These are phyloP conservation scores for Detonula confervacea DNA, from an alignment of 352 stramenopile genomes.

Conservation along the genomic window DNA sequence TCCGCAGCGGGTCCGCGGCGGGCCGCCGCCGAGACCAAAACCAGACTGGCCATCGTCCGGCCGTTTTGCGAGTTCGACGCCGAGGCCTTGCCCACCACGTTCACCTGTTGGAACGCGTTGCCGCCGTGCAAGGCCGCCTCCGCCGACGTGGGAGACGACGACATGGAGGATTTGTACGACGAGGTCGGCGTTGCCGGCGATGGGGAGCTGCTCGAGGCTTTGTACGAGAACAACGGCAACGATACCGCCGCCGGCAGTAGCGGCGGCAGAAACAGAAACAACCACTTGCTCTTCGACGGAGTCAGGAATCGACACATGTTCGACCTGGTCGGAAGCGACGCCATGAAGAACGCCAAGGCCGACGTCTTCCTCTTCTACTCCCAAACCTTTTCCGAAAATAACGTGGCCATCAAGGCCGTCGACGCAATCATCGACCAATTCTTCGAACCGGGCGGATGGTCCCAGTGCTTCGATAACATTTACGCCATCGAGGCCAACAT, in stretches of 20 bases:
- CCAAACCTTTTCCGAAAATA: conserved; percentile 66
- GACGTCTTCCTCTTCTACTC: conserved; percentile 79
- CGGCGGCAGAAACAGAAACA: no score
- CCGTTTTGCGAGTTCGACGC: conserved; percentile 76
- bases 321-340: conserved; percentile 36
- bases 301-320: conserved; percentile 32
- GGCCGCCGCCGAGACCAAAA: neutral
- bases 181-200: conserved; percentile 29
- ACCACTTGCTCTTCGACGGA: no score
- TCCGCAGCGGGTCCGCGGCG: no score
- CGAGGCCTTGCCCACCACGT: conserved; percentile 59
- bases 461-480: conserved; percentile 70
- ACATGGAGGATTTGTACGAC: conserved; percentile 41
- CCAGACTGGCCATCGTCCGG: conserved; percentile 40
- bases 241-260: no score
- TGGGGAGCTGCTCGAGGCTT: no score
- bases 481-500: conserved; percentile 74
- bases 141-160: conserved; percentile 55
- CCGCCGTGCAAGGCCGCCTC: conserved; percentile 58
- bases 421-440: conserved; percentile 70
- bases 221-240: no score
- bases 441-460: conserved; percentile 65
- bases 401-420: conserved; percentile 61
- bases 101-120: conserved; percentile 67
- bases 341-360: conserved; percentile 49